A percentile compares a stretch with the other conserved stretches of the same genome.
Evolutionary conservation across 176 grass and related monocot genomes (phyloP).

Genomic region (Olyra latifolia): DNA sequence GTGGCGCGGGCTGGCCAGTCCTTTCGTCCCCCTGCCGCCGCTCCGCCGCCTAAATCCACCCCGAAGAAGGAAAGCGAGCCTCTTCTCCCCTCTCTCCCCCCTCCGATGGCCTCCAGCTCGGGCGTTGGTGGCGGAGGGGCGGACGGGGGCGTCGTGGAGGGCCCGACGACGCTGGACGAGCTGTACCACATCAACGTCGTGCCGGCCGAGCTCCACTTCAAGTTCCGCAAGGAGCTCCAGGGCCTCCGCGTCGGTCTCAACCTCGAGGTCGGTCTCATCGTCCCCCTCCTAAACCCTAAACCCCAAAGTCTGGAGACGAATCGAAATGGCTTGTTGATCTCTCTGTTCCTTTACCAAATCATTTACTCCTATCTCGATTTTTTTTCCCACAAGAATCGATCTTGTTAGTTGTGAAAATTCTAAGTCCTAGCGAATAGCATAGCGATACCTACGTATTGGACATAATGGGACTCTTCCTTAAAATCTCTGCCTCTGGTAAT

Average conservation of each 20-base stretch:
- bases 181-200: constrained; percentile 89
- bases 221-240: constrained; percentile 93
- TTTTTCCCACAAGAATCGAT: neutral
- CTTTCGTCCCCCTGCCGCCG: neutral
- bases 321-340: neutral
- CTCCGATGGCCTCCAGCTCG: constrained; percentile 50
- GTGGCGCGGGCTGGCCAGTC: constrained; percentile 25
- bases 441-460: neutral
- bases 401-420: neutral
- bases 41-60: constrained; percentile 26
- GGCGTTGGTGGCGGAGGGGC: constrained; percentile 6
- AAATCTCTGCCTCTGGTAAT: neutral
- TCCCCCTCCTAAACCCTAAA: neutral
- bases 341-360: neutral
- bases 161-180: constrained; percentile 73
- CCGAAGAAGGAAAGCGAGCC: neutral
- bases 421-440: neutral
- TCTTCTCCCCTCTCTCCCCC: neutral
- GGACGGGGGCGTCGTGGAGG: constrained; percentile 44
- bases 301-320: neutral
- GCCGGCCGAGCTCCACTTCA: constrained; percentile 87
- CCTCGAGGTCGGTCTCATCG: constrained; percentile 67
- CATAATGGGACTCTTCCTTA: constrained; percentile 1
- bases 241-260: constrained; percentile 85
- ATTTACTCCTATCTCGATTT: neutral